Evolutionary conservation across 2,329 filamentous ascomycete species (phyloP), one percentile per base, ranked within the genome.

Genomic region (Triangularia verruculosa): DNA sequence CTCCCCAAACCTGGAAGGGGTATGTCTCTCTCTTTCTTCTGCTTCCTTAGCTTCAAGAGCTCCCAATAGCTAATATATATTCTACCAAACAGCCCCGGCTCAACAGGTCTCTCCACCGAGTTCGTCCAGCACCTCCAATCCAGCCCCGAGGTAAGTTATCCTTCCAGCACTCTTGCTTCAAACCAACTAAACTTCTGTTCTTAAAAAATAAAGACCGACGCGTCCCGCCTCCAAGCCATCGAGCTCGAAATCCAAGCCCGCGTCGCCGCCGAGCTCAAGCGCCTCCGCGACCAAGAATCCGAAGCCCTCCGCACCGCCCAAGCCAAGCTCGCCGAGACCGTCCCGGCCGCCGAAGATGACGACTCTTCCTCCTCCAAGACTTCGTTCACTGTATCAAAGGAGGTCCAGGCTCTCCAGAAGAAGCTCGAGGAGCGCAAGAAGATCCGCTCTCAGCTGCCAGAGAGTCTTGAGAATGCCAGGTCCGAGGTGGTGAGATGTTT

Each of bases 131-230:
- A 89, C 66, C 83, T 98, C 66, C 92, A 97, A 77, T 86, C 87
- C 66, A 96, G 87, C 80, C 85, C 89, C 71, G 93, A 97, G 87
- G 93, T 97, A 84, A 73, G 79, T 57, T 28, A 24, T 57, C 22
- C 20, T n/a, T n/a, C 22, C 51, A 61, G 15, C 57, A 6, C 30
- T 13, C 56, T 27, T 28, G 27, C 27, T 55, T 39, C 53, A 32
- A 61, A 62, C 47, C n/a, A n/a, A n/a, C n/a, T n/a, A n/a, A n/a
- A n/a, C n/a, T n/a, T n/a, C n/a, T n/a, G n/a, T n/a, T n/a, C n/a
- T n/a, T n/a, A n/a, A n/a, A n/a, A n/a, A n/a, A n/a, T n/a, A 24
- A 61, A 98, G 94, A 94, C 90, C 78, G 93, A 98, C 80, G 87
- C 89, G 65, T 93, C 92, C 69, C 93, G 94, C 75, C 85, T 89